These are phyloP conservation scores for Brettanomyces custersianus DNA, from an alignment of 805 yeast genomes.

Conservation along the genomic window DNA sequence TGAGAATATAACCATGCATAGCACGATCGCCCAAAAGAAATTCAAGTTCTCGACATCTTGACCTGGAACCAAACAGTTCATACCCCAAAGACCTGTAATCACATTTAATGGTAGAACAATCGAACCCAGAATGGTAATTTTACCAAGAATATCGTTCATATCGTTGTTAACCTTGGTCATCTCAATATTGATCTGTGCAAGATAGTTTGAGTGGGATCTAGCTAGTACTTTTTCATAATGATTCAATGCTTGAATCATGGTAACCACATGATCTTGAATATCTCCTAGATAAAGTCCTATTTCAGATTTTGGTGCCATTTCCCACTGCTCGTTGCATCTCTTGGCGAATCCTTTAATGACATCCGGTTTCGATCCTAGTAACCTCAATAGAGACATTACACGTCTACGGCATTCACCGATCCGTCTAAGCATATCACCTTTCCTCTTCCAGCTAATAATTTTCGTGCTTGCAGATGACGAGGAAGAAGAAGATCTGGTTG, in stretches of 20 bases:
- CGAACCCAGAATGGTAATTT: conserved; percentile 88
- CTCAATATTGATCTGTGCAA: conserved; percentile 94
- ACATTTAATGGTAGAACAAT: conserved; percentile 92
- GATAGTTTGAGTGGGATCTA: conserved; percentile 89
- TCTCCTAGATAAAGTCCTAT: conserved; percentile 94
- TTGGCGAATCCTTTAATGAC: conserved; percentile 95
- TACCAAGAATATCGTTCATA: conserved; percentile 92
- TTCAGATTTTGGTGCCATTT: conserved; percentile 69
- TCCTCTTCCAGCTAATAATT: conserved; percentile 71
- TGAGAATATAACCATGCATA: conserved; percentile 39
- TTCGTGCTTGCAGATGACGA: conserved; percentile 30
- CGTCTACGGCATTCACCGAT: conserved; percentile 94
- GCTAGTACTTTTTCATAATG: conserved; percentile 93
- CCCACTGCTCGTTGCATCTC: conserved; percentile 80
- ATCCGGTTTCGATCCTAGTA: conserved; percentile 89
- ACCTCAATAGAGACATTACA: conserved; percentile 81
- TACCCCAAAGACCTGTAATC: conserved; percentile 96
- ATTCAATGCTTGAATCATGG: conserved; percentile 92
- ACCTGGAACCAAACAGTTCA: conserved; percentile 96
- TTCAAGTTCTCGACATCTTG: conserved; percentile 52
- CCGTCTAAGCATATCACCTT: conserved; percentile 90
- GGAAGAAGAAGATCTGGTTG: conserved; percentile 15
- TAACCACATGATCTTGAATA: conserved; percentile 94
- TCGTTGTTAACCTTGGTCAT: conserved; percentile 97
- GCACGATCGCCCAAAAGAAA: conserved; percentile 56